These are phyloP conservation scores for Thelonectria discophora DNA, from an alignment of 2,329 filamentous ascomycete genomes.

Conservation along the genomic window DNA sequence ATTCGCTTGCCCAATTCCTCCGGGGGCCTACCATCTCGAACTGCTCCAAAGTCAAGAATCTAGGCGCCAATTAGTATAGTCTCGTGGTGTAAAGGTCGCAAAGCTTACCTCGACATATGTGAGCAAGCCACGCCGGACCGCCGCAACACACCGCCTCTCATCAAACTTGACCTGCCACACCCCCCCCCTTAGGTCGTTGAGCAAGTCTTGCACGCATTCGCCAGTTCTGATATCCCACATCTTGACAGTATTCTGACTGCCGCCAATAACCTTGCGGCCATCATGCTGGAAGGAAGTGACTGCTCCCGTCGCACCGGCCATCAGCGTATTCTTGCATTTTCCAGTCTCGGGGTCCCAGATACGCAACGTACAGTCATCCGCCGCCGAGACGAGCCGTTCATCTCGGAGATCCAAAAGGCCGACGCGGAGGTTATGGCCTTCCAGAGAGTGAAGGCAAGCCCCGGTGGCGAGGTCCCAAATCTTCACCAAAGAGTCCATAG, in stretches of 20 bases:
- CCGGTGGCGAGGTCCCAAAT: constrained; percentile 96
- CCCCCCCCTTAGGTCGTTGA: constrained; percentile 93
- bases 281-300: constrained; percentile 99
- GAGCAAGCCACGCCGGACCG: constrained; percentile 89
- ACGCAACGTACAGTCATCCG: constrained; percentile 91
- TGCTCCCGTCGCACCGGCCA: constrained; percentile 93
- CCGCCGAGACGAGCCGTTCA: constrained; percentile 91
- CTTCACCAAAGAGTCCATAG: constrained; percentile 98
- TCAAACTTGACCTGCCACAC: constrained; percentile 99
- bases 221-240: constrained; percentile 98
- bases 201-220: constrained; percentile 89
- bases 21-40: constrained; percentile 83
- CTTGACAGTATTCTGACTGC: constrained; percentile 94
- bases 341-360: constrained; percentile 98
- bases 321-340: constrained; percentile 87
- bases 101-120: constrained; percentile 94
- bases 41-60: constrained; percentile 97
- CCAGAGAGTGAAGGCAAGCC: constrained; percentile 84
- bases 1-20: constrained; percentile 83
- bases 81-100: background rate
- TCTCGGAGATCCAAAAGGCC: constrained; percentile 90
- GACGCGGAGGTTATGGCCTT: constrained; percentile 92
- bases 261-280: constrained; percentile 93
- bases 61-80: constrained; percentile 51
- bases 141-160: constrained; percentile 91